Evolutionary conservation across 305 asterid genomes (phyloP), one percentile per base, ranked within the genome.

Genomic region (Coffea humblotiana): DNA sequence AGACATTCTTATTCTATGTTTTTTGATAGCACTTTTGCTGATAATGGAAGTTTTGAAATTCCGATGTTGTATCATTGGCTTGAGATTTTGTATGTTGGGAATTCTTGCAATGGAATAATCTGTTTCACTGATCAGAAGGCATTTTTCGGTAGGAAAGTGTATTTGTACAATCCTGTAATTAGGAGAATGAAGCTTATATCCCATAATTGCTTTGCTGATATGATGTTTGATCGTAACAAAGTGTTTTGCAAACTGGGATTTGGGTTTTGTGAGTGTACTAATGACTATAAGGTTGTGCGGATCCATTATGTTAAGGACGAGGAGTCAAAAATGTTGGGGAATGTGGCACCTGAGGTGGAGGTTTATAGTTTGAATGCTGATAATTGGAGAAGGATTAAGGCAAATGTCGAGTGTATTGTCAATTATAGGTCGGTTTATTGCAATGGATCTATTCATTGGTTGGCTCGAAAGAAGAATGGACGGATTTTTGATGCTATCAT

Each of bases 11-110:
- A 54, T 37, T 74, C 78, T 3, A 16, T 74, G 78, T 74, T 32
- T 27, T 56, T 8, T 56, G 78, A 74, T 25, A 54, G 29, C 2
- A 54, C 68, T 16, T 74, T 74, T 37, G 35, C 16, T 35, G 3
- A 19, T 32, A 10, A 32, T 74, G 78, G 78, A 37, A 58, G 35
- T 35, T 74, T 56, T 74, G 35, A 45, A 11, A 40, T 74, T 15
- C 78, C 78, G 5, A 74, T 56, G 78, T 35, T 74, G 78, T 74
- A 74, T 58, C 47, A 64, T 74, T 58, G 78, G 78, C 78, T 74
- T 74, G 78, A 74, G 25, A 35, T 74, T 54, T 35, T 56, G 52
- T 74, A 9, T 37, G 27, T 74, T 58, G 78, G 78, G 52, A 74
- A 74, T 74, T 74, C 78, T 74, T 74, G 78, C 29, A 58, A 74